These are phyloP conservation scores for Leishmania guyanensis DNA, from an alignment of 208 protist species.

Conservation along the genomic window DNA sequence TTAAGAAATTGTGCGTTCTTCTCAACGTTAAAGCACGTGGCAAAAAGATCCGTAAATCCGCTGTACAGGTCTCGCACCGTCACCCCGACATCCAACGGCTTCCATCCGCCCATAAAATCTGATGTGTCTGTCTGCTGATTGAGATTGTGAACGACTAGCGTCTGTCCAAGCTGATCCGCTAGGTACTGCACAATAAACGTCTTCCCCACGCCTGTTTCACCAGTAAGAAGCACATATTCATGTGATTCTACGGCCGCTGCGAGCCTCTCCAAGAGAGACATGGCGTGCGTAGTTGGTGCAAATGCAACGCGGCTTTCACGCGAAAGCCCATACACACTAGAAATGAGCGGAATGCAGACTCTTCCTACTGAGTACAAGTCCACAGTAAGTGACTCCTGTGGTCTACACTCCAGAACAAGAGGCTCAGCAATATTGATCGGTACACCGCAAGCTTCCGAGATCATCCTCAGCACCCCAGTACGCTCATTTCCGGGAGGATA, in stretches of 20 bases:
- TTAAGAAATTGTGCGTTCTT: conserved; percentile 84
- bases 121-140: conserved; percentile 99
- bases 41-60: conserved; percentile 94
- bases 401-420: conserved; percentile 69
- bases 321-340: conserved; percentile 22
- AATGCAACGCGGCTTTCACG: conserved; percentile 88
- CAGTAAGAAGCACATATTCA: conserved; percentile 98
- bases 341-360: conserved; percentile 54
- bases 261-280: conserved; percentile 96
- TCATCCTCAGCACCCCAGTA: conserved; percentile 30
- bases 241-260: conserved; percentile 83
- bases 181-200: conserved; percentile 94
- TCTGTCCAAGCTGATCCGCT: conserved; percentile 86
- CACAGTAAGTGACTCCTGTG: conserved; percentile 44
- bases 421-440: conserved; percentile 64
- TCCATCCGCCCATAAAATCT: conserved; percentile 99
- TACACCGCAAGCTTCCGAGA: conserved; percentile 65
- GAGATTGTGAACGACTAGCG: conserved; percentile 98
- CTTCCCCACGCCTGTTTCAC: conserved; percentile 98
- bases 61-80: conserved; percentile 69
- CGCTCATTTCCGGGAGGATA: conserved; percentile 64
- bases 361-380: conserved; percentile 70
- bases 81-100: conserved; percentile 96
- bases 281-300: conserved; percentile 93
- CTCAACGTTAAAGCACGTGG: conserved; percentile 90